phyloP scores from a whole-genome alignment of 768 basidiomycete species.

The Crassisporium funariophilum region DNA sequence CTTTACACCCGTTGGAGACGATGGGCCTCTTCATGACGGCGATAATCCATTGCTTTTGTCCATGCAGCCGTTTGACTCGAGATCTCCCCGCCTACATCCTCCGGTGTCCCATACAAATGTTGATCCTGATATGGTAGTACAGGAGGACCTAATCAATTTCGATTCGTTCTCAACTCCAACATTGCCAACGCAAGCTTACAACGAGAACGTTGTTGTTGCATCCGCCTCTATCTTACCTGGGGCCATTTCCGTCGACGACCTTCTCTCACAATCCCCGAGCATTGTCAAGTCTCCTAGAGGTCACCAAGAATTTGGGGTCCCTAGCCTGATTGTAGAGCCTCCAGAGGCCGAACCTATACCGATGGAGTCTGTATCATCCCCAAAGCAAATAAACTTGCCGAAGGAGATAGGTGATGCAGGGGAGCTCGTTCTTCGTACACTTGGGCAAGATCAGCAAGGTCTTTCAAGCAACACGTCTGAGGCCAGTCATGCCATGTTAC shows the following conservation, averaged over 20 bases:
- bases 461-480: too few species aligned
- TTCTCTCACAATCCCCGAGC: constrained; percentile 19
- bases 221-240: not conserved
- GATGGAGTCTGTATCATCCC: not conserved
- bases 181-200: not conserved
- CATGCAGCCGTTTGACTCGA: not conserved
- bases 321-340: constrained; percentile 1
- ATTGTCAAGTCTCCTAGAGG: not conserved
- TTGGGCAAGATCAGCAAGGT: too few species aligned
- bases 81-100: constrained; percentile 6
- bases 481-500: not conserved
- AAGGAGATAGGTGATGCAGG: not conserved
- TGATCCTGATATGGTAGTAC: constrained; percentile 1
- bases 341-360: too few species aligned
- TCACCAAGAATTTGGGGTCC: constrained; percentile 1
- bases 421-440: not conserved
- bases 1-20: constrained; percentile 18
- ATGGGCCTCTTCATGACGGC: constrained; percentile 5
- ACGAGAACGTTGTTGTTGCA: not conserved
- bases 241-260: constrained; percentile 19
- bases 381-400: not conserved
- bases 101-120: constrained; percentile 1
- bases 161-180: constrained; percentile 38
- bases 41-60: constrained; percentile 3
- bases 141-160: constrained; percentile 28